These are phyloP conservation scores for Fonsecaea erecta DNA, from an alignment of 2,329 filamentous ascomycete genomes.

Conservation along the genomic window DNA sequence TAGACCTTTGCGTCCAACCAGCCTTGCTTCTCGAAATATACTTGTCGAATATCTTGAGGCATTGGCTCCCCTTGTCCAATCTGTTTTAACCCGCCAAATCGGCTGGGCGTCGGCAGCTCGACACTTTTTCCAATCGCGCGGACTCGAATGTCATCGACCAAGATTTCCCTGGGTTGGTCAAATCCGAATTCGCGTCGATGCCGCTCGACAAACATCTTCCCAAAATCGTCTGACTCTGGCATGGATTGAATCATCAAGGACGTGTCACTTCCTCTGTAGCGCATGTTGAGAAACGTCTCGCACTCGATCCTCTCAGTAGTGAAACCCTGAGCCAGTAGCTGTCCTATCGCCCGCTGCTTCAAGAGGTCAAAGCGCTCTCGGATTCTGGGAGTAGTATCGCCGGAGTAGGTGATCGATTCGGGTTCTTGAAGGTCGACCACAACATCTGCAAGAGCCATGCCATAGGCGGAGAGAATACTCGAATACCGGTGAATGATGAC, in stretches of 20 bases:
- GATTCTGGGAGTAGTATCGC: slow-evolving; percentile 49
- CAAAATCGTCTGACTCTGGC: slow-evolving; percentile 64
- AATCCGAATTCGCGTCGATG: slow-evolving; percentile 94
- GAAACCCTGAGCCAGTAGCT: slow-evolving; percentile 53
- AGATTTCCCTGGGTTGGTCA: slow-evolving; percentile 80
- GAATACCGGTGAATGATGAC: slow-evolving; percentile 50
- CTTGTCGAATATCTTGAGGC: slow-evolving; percentile 24
- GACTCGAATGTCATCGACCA: slow-evolving; percentile 87
- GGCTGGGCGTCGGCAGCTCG: slow-evolving; percentile 67
- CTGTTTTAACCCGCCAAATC: slow-evolving; percentile 52
- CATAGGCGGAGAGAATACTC: slow-evolving; percentile 51
- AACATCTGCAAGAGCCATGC: slow-evolving; percentile 50
- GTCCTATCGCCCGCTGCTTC: slow-evolving; percentile 61
- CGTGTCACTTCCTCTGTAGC: slow-evolving; percentile 58
- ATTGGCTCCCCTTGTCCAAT: slow-evolving; percentile 6
- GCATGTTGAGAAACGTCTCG: slow-evolving; percentile 54
- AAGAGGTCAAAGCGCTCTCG: slow-evolving; percentile 75
- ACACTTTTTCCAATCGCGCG: slow-evolving; percentile 71
- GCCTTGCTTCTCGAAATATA: slow-evolving; percentile 44
- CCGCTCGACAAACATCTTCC: slow-evolving; percentile 78
- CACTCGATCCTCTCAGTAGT: slow-evolving; percentile 46
- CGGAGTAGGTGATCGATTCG: slow-evolving; percentile 26
- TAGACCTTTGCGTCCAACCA: slow-evolving; percentile 46
- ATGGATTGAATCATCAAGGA: slow-evolving; percentile 50
- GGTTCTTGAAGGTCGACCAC: slow-evolving; percentile 42